phyloP scores from a whole-genome alignment of 2,329 filamentous ascomycete genomes.

The Fusarium succisae region DNA sequence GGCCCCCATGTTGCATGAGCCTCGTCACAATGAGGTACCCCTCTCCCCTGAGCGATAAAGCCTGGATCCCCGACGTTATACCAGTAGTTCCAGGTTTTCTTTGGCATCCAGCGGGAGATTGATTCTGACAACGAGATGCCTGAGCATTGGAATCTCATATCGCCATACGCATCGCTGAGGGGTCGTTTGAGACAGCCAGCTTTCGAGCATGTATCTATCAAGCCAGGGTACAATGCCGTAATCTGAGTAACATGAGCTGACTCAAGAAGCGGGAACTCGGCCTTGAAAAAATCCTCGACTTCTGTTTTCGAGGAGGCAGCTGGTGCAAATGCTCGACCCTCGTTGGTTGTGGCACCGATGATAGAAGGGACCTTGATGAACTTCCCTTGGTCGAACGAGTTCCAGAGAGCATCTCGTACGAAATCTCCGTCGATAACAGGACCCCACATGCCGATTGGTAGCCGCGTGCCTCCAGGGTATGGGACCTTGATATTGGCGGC shows the following conservation, averaged over 20 bases:
- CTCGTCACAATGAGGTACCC: slow-evolving; percentile 71
- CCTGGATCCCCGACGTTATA: slow-evolving; percentile 71
- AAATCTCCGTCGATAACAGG: slow-evolving; percentile 65
- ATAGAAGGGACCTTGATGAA: slow-evolving; percentile 65
- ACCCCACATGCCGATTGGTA: slow-evolving; percentile 62
- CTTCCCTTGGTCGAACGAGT: slow-evolving; percentile 56
- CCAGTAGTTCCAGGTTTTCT: slow-evolving; percentile 71
- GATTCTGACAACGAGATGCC: slow-evolving; percentile 44
- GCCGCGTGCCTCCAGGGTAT: slow-evolving; percentile 37
- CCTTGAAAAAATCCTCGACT: slow-evolving; percentile 46
- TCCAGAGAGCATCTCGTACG: slow-evolving; percentile 59
- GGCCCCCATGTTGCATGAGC: slow-evolving; percentile 73
- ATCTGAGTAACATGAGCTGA: slow-evolving; percentile 44
- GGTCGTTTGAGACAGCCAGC: slow-evolving; percentile 49
- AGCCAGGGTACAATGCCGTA: slow-evolving; percentile 48
- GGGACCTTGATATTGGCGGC: slow-evolving; percentile 52
- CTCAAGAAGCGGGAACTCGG: slow-evolving; percentile 47
- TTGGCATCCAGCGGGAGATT: slow-evolving; percentile 46
- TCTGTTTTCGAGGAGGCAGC: slow-evolving; percentile 45
- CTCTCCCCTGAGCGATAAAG: slow-evolving; percentile 53
- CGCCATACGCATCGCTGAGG: slow-evolving; percentile 47
- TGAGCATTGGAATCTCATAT: slow-evolving; percentile 49
- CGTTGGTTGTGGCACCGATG: slow-evolving; percentile 51
- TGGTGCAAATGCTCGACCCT: slow-evolving; percentile 49
- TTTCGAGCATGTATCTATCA: slow-evolving; percentile 44